Evolutionary conservation across 2,329 filamentous ascomycete genomes (phyloP), one percentile per base, ranked within the genome.

Genomic region (Teratosphaeria zuluensis): DNA sequence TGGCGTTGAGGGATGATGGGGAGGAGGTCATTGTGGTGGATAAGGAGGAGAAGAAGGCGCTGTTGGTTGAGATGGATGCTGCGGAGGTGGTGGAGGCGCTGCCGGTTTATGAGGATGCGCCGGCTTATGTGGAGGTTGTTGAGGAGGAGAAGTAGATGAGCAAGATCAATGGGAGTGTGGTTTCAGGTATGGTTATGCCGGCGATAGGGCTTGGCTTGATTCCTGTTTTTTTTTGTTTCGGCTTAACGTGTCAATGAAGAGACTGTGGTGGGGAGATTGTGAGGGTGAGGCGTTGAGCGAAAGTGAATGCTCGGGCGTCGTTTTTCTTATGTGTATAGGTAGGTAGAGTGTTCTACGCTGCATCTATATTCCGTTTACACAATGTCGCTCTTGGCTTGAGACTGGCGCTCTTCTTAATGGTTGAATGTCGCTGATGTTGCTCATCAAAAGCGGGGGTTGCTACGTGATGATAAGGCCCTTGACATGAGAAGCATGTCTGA

Each of bases 81-180:
- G 68, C 64, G 11, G 59, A 58, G 61, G 54, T 60, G 9, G 68
- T 64, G 11, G 59, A 58, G 61, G 54, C 61, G 6, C 68, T 65
- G 11, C 71, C 71, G 8, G 58, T 62, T 30, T 73, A 73, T 56
- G 70, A 73, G 60, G 60, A 69, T 55, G 66, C 70, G 31, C 70
- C 70, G n/a, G 66, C 68, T 1, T 72, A 73, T 55, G 68, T 53
- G 6, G 52, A 31, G 28, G 52, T 19, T 19, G 52, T 16, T 4
- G 52, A 53, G 52, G 19, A 53, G 52, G 19, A 52, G 19, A n/a
- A 52, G 48, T 9, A 52, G 48, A 31, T 6, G 51, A 28, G 12
- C 28, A 53, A 12, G 8, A 1, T 8, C 19, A 4, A 8, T 19
- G 42, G 8, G 9, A 8, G n/a, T 5, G 8, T 6, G 8, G 16